phyloP scores from a whole-genome alignment of 2,329 filamentous ascomycete genomes.

The Ascochyta lentis region DNA sequence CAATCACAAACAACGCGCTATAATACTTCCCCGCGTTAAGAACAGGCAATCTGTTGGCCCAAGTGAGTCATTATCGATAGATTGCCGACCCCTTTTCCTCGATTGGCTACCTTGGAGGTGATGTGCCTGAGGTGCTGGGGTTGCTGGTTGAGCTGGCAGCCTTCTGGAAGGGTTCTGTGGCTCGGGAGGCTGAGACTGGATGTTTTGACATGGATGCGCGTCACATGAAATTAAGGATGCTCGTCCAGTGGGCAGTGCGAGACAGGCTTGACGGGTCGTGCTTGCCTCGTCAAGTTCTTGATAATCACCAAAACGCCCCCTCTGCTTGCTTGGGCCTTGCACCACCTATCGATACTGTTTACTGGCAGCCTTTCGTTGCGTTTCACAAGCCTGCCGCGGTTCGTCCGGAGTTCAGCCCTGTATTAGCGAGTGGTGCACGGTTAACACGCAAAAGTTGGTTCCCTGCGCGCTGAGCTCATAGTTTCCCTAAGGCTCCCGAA shows the following conservation, averaged over 20 bases:
- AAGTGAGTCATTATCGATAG: constrained; percentile 23
- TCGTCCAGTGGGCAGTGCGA: constrained; percentile 5
- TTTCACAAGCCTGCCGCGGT: constrained; percentile 14
- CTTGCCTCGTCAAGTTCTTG: not conserved
- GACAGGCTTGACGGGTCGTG: constrained; percentile 16
- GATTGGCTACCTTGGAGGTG: constrained; percentile 24
- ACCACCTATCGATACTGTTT: constrained; percentile 17
- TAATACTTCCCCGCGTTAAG: constrained; percentile 21
- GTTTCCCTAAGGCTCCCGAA: constrained; percentile 19
- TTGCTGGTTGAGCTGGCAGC: constrained; percentile 9
- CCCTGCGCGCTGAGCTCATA: constrained; percentile 24
- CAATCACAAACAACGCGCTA: constrained; percentile 19
- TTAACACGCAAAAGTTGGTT: constrained; percentile 31
- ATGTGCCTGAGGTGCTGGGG: constrained; percentile 16
- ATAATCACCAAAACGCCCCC: constrained; percentile 5
- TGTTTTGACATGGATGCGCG: constrained; percentile 29
- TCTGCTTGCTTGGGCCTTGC: not conserved
- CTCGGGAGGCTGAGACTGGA: constrained; percentile 2
- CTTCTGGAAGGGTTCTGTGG: constrained; percentile 15
- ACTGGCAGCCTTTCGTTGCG: constrained; percentile 8
- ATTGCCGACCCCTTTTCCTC: constrained; percentile 26
- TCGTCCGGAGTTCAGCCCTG: constrained; percentile 16
- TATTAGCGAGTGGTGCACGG: constrained; percentile 19
- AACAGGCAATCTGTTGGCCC: constrained; percentile 21
- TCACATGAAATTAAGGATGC: constrained; percentile 33